Conservation (phyloP, 2,329 filamentous ascomycete genomes). For the Aspergillus nomiae region DNA sequence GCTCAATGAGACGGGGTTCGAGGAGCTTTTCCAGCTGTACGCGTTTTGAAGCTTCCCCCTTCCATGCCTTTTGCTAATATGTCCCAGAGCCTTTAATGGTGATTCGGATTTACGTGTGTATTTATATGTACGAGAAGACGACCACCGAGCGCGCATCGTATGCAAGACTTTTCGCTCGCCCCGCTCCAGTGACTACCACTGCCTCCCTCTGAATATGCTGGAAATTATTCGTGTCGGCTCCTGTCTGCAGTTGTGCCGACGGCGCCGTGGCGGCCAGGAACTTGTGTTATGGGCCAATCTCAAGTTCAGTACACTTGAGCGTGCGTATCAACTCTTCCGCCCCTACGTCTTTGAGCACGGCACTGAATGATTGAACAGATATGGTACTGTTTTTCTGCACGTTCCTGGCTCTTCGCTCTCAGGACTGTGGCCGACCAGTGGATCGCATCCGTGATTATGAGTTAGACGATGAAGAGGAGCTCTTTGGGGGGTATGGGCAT, state of each 20-base stretch:
- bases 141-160: conserved; percentile 57
- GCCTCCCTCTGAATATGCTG: conserved; percentile 53
- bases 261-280: conserved; percentile 37
- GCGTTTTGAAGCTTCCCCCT: conserved; percentile 9
- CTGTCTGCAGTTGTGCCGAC: conserved; percentile 43
- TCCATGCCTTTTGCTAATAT: not conserved
- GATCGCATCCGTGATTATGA: conserved; percentile 51
- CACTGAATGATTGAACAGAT: conserved; percentile 33
- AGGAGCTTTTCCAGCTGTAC: conserved; percentile 43
- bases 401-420: conserved; percentile 59
- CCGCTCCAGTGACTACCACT: conserved; percentile 48
- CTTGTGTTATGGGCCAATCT: conserved; percentile 57
- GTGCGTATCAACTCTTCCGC: conserved; percentile 34
- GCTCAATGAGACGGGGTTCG: conserved; percentile 38
- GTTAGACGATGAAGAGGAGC: conserved; percentile 48
- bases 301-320: conserved; percentile 57
- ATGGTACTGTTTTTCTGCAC: conserved; percentile 61
- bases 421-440: conserved; percentile 50
- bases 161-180: conserved; percentile 49
- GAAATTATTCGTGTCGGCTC: conserved; percentile 40
- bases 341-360: not conserved
- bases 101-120: conserved; percentile 47
- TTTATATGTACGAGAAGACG: conserved; percentile 54
- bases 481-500: conserved; percentile 52
- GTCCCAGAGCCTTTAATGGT: conserved; percentile 49